Evolutionary conservation across 2,329 filamentous ascomycete species (phyloP).

Genomic region (Chaetomiaceae sp.): DNA sequence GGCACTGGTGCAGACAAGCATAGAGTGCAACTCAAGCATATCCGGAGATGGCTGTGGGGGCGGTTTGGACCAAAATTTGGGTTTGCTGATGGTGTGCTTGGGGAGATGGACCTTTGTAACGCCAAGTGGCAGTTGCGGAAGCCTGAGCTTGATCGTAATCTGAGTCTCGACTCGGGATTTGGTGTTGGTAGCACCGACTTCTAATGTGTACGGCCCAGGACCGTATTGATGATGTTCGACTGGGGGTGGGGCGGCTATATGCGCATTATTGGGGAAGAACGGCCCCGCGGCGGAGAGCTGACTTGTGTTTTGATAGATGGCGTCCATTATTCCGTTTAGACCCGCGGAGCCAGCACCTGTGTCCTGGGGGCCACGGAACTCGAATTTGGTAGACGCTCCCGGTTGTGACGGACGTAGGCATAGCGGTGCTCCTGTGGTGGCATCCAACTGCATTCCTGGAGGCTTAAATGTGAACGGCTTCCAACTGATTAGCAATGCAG

Average conservation of each 20-base stretch:
- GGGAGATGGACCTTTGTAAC: slow-evolving; percentile 82
- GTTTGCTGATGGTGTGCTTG: slow-evolving; percentile 87
- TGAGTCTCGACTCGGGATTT: slow-evolving; percentile 97
- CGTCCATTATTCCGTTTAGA: neutral
- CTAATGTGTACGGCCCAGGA: slow-evolving; percentile 40
- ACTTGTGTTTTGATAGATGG: neutral
- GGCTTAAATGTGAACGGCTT: slow-evolving; percentile 31
- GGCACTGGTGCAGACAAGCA: slow-evolving; percentile 86
- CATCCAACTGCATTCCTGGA: neutral
- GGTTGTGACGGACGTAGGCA: slow-evolving; percentile 10
- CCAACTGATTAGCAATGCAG: slow-evolving; percentile 1
- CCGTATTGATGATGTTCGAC: slow-evolving; percentile 24
- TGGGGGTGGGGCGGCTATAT: neutral
- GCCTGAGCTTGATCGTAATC: slow-evolving; percentile 78
- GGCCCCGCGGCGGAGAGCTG: neutral
- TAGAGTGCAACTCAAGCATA: slow-evolving; percentile 73
- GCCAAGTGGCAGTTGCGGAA: slow-evolving; percentile 70
- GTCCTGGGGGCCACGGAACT: slow-evolving; percentile 13
- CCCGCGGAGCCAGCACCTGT: neutral
- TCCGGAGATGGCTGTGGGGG: slow-evolving; percentile 62
- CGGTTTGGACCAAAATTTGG: slow-evolving; percentile 79
- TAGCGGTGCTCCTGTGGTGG: neutral
- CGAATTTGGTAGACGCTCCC: slow-evolving; percentile 5
- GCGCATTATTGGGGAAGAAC: slow-evolving; percentile 6
- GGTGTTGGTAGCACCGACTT: slow-evolving; percentile 61